Evolutionary conservation across 78 protist species (phyloP).

Genomic region (Planoprotostelium fungivorum): DNA sequence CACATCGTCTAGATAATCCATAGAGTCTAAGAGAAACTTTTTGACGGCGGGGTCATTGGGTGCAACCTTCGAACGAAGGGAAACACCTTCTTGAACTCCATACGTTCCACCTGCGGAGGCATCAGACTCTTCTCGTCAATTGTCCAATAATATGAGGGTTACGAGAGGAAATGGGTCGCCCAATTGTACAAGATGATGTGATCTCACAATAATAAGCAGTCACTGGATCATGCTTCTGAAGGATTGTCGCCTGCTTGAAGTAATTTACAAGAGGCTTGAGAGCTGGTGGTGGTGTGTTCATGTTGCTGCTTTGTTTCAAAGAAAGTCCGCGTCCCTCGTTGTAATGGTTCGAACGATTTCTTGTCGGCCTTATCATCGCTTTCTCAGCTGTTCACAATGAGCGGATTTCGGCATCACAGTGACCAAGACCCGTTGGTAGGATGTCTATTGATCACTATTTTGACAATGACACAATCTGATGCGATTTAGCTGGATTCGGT

Average conservation of each 20-base stretch:
- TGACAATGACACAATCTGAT: too few relatives aligned
- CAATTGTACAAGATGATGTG: slow-evolving; percentile 14
- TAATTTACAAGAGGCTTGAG: slow-evolving; percentile 32
- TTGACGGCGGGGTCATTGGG: background rate
- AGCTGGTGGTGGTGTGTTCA: slow-evolving; percentile 29
- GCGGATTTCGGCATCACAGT: background rate
- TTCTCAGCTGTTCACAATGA: too few relatives aligned
- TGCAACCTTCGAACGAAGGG: background rate
- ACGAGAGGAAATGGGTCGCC: slow-evolving; percentile 8
- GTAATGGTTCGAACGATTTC: too few relatives aligned
- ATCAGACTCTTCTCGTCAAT: slow-evolving; percentile 17
- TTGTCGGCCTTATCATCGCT: too few relatives aligned
- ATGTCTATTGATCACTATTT: background rate
- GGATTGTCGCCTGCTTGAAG: slow-evolving; percentile 36
- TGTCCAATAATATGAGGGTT: slow-evolving; percentile 30
- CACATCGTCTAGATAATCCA: background rate
- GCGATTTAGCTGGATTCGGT: background rate
- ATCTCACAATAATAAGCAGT: slow-evolving; percentile 51
- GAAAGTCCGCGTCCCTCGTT: too few relatives aligned
- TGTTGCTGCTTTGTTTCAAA: too few relatives aligned
- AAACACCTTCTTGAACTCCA: background rate
- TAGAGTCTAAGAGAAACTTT: slow-evolving; percentile 4
- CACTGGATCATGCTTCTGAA: slow-evolving; percentile 37
- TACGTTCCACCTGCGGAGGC: background rate
- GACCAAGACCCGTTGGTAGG: background rate